A percentile compares a stretch with the other conserved stretches of the same genome.
phyloP scores from a whole-genome alignment of 306 rosid species.

The Begonia masoniana region DNA sequence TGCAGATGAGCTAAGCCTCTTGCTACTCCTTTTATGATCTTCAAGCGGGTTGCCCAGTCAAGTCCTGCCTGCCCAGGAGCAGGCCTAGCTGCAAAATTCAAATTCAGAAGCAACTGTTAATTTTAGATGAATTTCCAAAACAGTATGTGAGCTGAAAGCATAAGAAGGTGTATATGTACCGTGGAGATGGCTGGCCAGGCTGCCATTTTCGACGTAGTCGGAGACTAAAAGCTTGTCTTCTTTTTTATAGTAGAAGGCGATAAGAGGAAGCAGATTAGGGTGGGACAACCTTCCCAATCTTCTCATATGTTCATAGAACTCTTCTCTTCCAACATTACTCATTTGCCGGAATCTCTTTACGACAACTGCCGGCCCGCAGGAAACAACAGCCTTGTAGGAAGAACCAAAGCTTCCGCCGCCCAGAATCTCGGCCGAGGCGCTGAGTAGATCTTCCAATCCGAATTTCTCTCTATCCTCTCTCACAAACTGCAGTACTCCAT shows the following conservation, averaged over 20 bases:
- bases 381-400: conserved; percentile 53
- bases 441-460: conserved; percentile 53
- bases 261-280: conserved; percentile 44
- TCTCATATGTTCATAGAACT: conserved; percentile 50
- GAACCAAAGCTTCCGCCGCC: conserved; percentile 86
- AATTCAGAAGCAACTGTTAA: neutral
- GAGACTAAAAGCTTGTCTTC: conserved; percentile 52
- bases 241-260: conserved; percentile 46
- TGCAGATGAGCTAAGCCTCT: conserved; percentile 47
- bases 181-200: conserved; percentile 61
- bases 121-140: too few species aligned
- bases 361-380: conserved; percentile 43
- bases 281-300: conserved; percentile 53
- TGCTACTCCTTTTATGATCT: conserved; percentile 67
- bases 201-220: conserved; percentile 40
- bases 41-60: conserved; percentile 61
- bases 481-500: conserved; percentile 28
- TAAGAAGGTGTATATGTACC: conserved; percentile 17
- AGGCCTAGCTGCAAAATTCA: conserved; percentile 24
- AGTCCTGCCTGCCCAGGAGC: conserved; percentile 20
- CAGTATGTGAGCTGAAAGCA: too few species aligned
- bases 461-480: conserved; percentile 24
- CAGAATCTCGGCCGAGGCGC: conserved; percentile 70
- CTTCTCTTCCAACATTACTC: conserved; percentile 44
- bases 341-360: conserved; percentile 78